phyloP scores from a whole-genome alignment of 345 rosid species.

The Tarenaya hassleriana region DNA sequence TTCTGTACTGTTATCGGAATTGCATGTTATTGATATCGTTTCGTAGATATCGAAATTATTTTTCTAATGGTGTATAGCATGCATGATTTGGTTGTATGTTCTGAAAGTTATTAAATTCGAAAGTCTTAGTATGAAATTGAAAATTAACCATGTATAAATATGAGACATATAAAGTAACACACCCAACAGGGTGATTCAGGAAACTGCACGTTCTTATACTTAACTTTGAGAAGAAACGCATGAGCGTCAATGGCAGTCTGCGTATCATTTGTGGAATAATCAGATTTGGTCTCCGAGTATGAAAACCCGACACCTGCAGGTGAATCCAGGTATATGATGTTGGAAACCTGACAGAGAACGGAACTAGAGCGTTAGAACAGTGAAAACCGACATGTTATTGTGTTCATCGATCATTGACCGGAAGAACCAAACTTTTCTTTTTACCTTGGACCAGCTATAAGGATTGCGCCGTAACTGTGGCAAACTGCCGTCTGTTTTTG shows the following conservation, averaged over 20 bases:
- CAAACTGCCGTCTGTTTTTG: slow-evolving; percentile 24
- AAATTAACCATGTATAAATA: too few relatives aligned
- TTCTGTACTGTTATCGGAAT: too few relatives aligned
- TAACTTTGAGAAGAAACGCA: slow-evolving; percentile 64
- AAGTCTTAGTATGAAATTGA: too few relatives aligned
- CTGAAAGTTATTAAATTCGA: too few relatives aligned
- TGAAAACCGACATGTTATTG: not conserved
- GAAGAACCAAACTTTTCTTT: not conserved
- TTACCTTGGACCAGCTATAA: slow-evolving; percentile 93
- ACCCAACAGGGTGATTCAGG: too few relatives aligned
- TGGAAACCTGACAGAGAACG: slow-evolving; percentile 63
- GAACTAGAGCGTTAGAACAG: not conserved
- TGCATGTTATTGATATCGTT: too few relatives aligned
- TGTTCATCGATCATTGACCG: not conserved
- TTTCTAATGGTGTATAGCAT: too few relatives aligned
- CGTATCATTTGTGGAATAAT: slow-evolving; percentile 55
- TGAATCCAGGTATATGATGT: slow-evolving; percentile 69
- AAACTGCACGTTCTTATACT: not conserved
- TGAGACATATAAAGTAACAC: too few relatives aligned
- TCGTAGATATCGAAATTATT: too few relatives aligned
- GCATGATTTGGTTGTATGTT: too few relatives aligned
- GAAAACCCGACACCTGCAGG: slow-evolving; percentile 89
- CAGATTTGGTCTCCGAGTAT: slow-evolving; percentile 49
- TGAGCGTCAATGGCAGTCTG: slow-evolving; percentile 70
- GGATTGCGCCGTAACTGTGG: slow-evolving; percentile 64